Evolutionary conservation across 331 rosid genomes (phyloP), one percentile per base, ranked within the genome.

Genomic region (Ulmus americana): DNA sequence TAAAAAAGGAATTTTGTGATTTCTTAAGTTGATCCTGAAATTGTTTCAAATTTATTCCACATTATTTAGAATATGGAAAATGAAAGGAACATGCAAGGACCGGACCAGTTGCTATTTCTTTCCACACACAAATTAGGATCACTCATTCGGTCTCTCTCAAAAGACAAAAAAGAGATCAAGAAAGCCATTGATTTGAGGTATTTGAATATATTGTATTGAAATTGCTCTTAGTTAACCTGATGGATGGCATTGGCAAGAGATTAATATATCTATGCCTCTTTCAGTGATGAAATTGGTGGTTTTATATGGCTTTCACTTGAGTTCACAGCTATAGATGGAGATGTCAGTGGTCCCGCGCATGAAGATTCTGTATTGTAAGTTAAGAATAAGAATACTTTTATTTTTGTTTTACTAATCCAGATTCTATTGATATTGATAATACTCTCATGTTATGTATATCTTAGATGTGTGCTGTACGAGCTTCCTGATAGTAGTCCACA

Each of bases 271-370:
- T 44, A 6, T 47, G 4, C 10, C 18, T 64, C 38, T 20, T 1
- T 40, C 73, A 75, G 80, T 60, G 77, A 59, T 6, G 84, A 77
- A 52, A 70, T 80, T n/a, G 71, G 76, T 41, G 84, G 85, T 7
- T 22, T 13, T 43, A 11, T 85, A 16, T 8, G 77, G 39, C 70
- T 10, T 11, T 49, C 45, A 3, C n/a, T 22, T 4, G 50, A 70
- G 43, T 3, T 54, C 16, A 18, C 42, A 7, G 71, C 40, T 45
- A 59, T 20, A 20, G 48, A 18, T n/a, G 9, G 12, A 28, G 62
- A 54, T 10, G 45, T 22, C 1, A 28, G 61, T 53, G 55, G 51
- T 12, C 43, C 1, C 11, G 39, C 9, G 9, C 22, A 69, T 49
- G 80, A 68, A 28, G 64, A 77, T 4, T 1, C 7, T 60, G 80